Base-by-base conservation (phyloP, 2,329 filamentous ascomycete genomes). In the Geosmithia morbida region DNA sequence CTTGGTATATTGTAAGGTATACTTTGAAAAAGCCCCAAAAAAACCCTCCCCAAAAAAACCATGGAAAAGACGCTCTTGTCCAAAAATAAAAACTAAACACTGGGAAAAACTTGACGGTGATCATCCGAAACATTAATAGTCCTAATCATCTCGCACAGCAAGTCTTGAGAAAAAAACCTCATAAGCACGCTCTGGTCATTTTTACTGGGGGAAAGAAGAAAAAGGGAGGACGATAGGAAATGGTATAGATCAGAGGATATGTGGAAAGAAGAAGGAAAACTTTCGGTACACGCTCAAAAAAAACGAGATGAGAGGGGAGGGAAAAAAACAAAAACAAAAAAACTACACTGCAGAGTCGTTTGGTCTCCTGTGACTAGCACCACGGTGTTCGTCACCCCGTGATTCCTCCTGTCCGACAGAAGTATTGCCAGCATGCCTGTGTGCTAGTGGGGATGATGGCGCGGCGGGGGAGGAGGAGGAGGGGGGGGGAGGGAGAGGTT, bases 271-370 rank as follows among this genome's bases (percentile, higher is more conserved):
- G 33, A 37, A 37, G 11, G 13, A 37, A 37, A 37, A 37, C 10
- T 8, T 26, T 26, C 22, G 14, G 14, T 37, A 37, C 11, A 37
- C 33, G 33, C 33, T 37, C 11, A 37, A 13, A 37, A 37, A 37
- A 37, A 37, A 11, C 10, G 29, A 30, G 29, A 30, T 7, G 11
- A 30, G 29, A 30, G 7, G 11, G 11, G 11, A 30, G 30, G 20
- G 17, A 50, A 49, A 39, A 44, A 43, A 46, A 48, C 29, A 11
- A 30, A 7, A 30, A 44, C 43, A 48, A 41, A 39, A 48, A 49
- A 55, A 50, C 64, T 53, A 66, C 59, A 65, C 63, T 57, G 53
- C 58, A 48, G 62, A 59, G 47, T 62, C 58, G 43, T 54, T 52
- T 22, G 41, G 46, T 43, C 51, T 53, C 48, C 43, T 49, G 18